Evolutionary conservation across 805 yeast species (phyloP), one percentile per base, ranked within the genome.

Genomic region (Hanseniaspora clermontiae): DNA sequence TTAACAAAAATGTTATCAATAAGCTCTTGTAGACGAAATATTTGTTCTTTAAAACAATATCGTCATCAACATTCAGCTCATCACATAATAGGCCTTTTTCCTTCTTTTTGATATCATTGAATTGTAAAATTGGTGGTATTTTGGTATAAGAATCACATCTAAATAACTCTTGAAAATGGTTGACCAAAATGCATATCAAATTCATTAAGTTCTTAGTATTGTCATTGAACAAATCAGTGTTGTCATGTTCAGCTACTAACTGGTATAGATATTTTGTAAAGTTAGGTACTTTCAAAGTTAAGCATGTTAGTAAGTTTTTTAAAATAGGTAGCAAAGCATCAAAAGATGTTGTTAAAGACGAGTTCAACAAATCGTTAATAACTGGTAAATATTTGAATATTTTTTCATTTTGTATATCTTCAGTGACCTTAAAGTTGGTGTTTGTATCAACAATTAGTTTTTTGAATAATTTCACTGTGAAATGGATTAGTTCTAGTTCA

Each of bases 311-410:
- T 15, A 53, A 32, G 8, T 32, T 45, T 15, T 49, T 24, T 39
- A 53, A 38, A 10, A 39, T 20, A 31, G 57, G 51, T 29, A 46
- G 27, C 8, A 53, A 37, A 7, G 7, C 14, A 5, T 53, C 29
- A 15, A 53, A 53, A 2, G 42, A 34, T 4, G 39, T 46, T 10
- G 19, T 14, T 24, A 53, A 37, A 3, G 57, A 42, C 11, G 51
- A 27, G 42, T 53, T 53, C 27, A 53, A 32, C 34, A 53, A 19
- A 39, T 53, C 57, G 32, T 53, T 53, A 12, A 53, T 53, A 7
- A 53, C 43, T 38, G 57, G 57, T 19, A 53, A 39, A 12, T 53
- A 53, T 19, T 53, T 53, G 17, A 53, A 43, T 9, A 46, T 39
- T n/a, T 53, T 53, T n/a, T 27, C 49, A 12, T 39, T 53, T 46